These are phyloP conservation scores for Monilinia aucupariae DNA, from an alignment of 2,329 filamentous ascomycete species.

Conservation along the genomic window DNA sequence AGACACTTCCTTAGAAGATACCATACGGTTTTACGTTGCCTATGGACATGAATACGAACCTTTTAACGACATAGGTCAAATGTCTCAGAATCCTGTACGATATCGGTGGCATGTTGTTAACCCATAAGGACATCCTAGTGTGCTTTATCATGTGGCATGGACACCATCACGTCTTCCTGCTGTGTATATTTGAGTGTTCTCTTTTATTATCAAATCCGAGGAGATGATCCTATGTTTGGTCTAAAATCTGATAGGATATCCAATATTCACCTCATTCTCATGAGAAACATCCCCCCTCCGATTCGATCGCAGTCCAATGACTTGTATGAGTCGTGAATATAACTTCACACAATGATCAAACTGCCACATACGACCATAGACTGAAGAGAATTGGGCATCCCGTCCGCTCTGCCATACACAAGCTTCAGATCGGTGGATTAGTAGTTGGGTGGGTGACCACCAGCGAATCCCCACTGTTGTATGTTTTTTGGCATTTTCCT, in stretches of 20 bases:
- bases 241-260: neutral
- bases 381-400: conserved; percentile 8
- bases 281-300: neutral
- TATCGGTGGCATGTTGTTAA: neutral
- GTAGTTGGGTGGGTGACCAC: too few relatives aligned
- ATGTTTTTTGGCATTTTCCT: neutral
- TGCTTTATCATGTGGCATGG: neutral
- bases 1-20: neutral
- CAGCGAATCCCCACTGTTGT: too few relatives aligned
- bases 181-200: neutral
- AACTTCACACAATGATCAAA: accelerated
- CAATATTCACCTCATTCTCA: neutral
- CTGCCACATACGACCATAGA: neutral
- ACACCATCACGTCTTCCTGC: neutral
- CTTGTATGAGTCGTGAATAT: neutral
- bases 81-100: neutral
- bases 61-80: neutral
- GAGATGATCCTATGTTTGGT: neutral
- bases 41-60: neutral
- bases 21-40: neutral
- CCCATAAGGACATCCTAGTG: neutral
- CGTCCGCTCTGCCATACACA: too few relatives aligned
- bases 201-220: neutral
- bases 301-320: neutral
- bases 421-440: too few relatives aligned